Base-by-base conservation (phyloP, 1,284 basidiomycete species). In the Cryptococcus sp. region DNA sequence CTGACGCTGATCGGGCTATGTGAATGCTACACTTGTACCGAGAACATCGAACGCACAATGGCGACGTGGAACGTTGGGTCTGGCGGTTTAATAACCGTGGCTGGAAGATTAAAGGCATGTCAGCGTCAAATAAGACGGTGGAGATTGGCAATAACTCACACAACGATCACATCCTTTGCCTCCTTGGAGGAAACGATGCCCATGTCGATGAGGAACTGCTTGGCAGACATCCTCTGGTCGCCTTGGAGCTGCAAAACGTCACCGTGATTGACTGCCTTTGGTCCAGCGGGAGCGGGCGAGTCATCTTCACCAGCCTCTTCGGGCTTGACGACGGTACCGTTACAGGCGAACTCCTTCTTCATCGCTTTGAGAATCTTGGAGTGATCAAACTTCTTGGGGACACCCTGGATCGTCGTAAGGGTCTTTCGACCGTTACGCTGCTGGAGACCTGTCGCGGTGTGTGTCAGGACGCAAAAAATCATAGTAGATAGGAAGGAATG, bases 261-360 rank as follows among this genome's bases (percentile, higher is more conserved):
- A 59, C 96, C 96, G 81, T 93, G 87, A 81, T 96, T 93, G 80
- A 92, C 90, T 82, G 96, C 93, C 64, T 96, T 91, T 40, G 61
- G 51, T 17, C 62, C 57, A 51, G 58, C 62, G n/a, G 70, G 68
- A 46, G 70, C 69, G 39, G 69, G 67, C 38, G 68, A 63, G 53
- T 75, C 73, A 55, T 77, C 75, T 44, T 76, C 76, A 52, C 72
- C 72, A 46, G 75, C 73, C 19, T 58, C 72, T 58, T 69, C 75
- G 39, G 75, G 73, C 48, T 75, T 73, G 69, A 97, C 91, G 72
- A 99, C 85, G 63, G 91, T 96, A 67, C 96, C 96, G 82, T 99
- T 99, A 84, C 96, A 99, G 63, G 96, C 96, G 72, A 99, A 98
- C 83, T 97, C 93, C 91, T 95, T 96, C 86, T 99, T 99, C 85